Evolutionary conservation across 495 filamentous ascomycete genomes (phyloP).

Genomic region (Lasiosphaeriaceae sp.): DNA sequence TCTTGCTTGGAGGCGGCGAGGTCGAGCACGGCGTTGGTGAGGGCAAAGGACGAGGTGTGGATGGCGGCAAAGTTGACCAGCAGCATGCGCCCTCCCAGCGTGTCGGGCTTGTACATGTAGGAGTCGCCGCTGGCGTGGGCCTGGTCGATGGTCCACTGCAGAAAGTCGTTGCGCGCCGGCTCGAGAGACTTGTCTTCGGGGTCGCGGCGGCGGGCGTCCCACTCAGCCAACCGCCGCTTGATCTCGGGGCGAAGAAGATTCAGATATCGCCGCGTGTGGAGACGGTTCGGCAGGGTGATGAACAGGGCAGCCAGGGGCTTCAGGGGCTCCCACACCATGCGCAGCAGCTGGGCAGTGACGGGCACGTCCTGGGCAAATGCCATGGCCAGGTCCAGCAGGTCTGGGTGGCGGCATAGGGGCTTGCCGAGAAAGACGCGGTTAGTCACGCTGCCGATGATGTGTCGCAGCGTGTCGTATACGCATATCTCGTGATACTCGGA

Average conservation of each 20-base stretch:
- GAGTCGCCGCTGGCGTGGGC: constrained; percentile 27
- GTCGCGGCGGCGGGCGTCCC: constrained; percentile 22
- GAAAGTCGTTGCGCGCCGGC: constrained; percentile 33
- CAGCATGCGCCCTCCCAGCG: constrained; percentile 31
- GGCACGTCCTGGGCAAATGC: constrained; percentile 40
- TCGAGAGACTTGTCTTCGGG: constrained; percentile 18
- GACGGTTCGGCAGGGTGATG: constrained; percentile 33
- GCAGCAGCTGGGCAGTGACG: constrained; percentile 27
- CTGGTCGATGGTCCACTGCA: constrained; percentile 36
- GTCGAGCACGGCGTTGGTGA: constrained; percentile 32
- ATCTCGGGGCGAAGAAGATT: constrained; percentile 33
- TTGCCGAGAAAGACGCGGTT: constrained; percentile 37
- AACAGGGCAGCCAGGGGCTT: constrained; percentile 35
- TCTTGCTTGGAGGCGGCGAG: constrained; percentile 27
- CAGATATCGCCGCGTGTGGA: constrained; percentile 25
- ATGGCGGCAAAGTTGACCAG: constrained; percentile 48
- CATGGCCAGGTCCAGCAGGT: constrained; percentile 37
- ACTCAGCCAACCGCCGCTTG: constrained; percentile 22
- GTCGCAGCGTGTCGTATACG: constrained; percentile 36
- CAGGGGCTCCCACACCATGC: constrained; percentile 31
- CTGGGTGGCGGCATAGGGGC: constrained; percentile 27
- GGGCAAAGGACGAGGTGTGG: constrained; percentile 46
- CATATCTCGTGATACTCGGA: constrained; percentile 29
- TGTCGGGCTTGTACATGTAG: constrained; percentile 17
- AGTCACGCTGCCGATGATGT: constrained; percentile 27